Evolutionary conservation across 805 yeast species (phyloP).

Genomic region (Kodamaea leandrae): DNA sequence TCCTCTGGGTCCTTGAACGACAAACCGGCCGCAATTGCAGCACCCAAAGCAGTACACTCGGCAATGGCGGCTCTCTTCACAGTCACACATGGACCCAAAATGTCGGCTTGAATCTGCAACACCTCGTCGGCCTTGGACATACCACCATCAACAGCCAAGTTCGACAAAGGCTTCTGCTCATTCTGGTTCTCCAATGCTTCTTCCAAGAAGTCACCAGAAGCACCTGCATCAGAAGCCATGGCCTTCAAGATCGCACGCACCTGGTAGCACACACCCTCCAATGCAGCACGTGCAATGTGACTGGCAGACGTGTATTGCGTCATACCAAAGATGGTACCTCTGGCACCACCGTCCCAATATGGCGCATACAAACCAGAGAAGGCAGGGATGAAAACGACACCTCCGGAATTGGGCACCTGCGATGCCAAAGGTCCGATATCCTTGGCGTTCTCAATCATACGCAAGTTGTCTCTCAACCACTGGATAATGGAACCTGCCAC

Average conservation of each 20-base stretch:
- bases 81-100: conserved; percentile 81
- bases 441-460: conserved; percentile 73
- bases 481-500: conserved; percentile 94
- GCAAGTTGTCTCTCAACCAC: conserved; percentile 90
- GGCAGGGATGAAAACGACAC: conserved; percentile 93
- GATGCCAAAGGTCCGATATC: conserved; percentile 91
- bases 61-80: conserved; percentile 78
- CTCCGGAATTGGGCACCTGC: conserved; percentile 77
- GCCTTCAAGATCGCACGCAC: conserved; percentile 87
- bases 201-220: conserved; percentile 56
- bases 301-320: conserved; percentile 90
- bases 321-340: conserved; percentile 91
- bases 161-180: conserved; percentile 44
- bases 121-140: conserved; percentile 89
- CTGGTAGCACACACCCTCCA: conserved; percentile 94
- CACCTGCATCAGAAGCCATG: conserved; percentile 82
- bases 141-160: conserved; percentile 88
- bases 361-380: conserved; percentile 94
- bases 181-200: conserved; percentile 46
- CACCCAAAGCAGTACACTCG: conserved; percentile 94
- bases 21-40: conserved; percentile 93
- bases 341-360: conserved; percentile 89
- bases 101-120: conserved; percentile 91
- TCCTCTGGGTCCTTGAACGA: conserved; percentile 46
- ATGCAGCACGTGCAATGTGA: conserved; percentile 91